These are phyloP conservation scores for Mortierella alpina DNA, from an alignment of 192 early-diverging fungal species.

Conservation along the genomic window DNA sequence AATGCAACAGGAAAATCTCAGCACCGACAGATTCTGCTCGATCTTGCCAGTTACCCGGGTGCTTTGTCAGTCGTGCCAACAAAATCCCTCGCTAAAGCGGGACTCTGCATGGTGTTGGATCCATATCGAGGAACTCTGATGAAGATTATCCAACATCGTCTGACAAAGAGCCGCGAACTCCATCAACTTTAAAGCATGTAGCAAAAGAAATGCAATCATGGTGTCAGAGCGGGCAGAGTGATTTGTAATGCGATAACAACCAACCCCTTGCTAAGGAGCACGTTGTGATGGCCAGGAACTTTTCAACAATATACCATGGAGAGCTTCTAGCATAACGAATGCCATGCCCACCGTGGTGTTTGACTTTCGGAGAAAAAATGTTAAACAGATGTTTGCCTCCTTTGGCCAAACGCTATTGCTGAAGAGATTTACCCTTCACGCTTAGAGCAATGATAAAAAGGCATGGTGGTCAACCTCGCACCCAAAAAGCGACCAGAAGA, in stretches of 20 bases:
- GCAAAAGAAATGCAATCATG: constrained; percentile 3
- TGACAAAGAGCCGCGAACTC: constrained; percentile 20
- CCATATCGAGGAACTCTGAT: constrained; percentile 3
- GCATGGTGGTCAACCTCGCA: constrained; percentile 32
- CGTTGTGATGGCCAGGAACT: constrained; percentile 16
- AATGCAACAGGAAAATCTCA: constrained; percentile 18
- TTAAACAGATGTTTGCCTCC: constrained; percentile 16
- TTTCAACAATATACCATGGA: constrained; percentile 9
- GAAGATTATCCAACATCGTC: constrained; percentile 6
- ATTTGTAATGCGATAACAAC: constrained; percentile 24
- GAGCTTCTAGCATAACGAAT: constrained; percentile 25
- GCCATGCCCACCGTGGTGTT: constrained; percentile 13
- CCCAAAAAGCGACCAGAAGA: constrained; percentile 27
- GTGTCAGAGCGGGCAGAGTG: constrained; percentile 19
- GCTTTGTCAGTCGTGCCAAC: constrained; percentile 26
- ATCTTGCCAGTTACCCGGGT: constrained; percentile 21
- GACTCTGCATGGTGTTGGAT: constrained; percentile 17
- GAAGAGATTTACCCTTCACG: constrained; percentile 31
- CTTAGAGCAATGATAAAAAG: constrained; percentile 29
- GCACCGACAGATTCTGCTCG: constrained; percentile 21
- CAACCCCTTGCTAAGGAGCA: constrained; percentile 19
- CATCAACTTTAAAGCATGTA: constrained; percentile 18
- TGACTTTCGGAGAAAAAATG: neutral
- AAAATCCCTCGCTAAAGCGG: constrained; percentile 26
- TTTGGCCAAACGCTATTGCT: constrained; percentile 24